Base-by-base conservation (phyloP, 352 stramenopile genomes). In the Phytophthora cryptogea region DNA sequence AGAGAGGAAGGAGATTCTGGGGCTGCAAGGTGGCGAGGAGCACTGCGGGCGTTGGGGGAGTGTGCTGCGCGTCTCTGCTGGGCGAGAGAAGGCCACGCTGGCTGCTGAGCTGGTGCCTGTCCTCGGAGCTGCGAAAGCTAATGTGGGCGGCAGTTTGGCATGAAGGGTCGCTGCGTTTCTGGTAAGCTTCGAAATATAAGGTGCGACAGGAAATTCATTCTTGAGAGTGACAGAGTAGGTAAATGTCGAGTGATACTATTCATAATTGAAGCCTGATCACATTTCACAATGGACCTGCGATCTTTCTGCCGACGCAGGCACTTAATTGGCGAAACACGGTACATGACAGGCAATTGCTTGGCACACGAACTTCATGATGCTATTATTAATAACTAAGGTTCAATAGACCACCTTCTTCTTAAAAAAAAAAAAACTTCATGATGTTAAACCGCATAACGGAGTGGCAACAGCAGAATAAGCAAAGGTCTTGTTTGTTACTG, bases 111-210 rank as follows among this genome's bases (percentile, higher is more conserved):
- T 23, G 32, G 4, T 37, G 32, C 35, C 23, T 39, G 33, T 31
- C 16, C 49, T 46, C 37, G 14, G 35, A 17, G 36, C 8, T 14
- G 60, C 59, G 43, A 67, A 67, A 63, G 37, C 52, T 63, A 63
- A 63, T 67, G 59, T 67, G 59, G 52, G 52, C 44, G 35, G 50
- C 50, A 61, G 58, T 66, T 66, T 30, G 23, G 14, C 10, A n/a
- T 57, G 59, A 67, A 67, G 52, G 59, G 52, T 67, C 59, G 59
- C 59, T 45, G 17, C 23, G 33, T 9, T 32, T 52, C 37, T 52
- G 9, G 4, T 43, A 48, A 43, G 32, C 57, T 65, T 59, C 48
- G 39, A 65, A 65, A 42, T 49, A 65, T 65, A 51, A 3, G 13
- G 9, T 28, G 5, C 5, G 5, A 8, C 4, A 43, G 37, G 37